Evolutionary conservation across 129 eudicot species (phyloP).

Genomic region (Kitagawia praeruptora): DNA sequence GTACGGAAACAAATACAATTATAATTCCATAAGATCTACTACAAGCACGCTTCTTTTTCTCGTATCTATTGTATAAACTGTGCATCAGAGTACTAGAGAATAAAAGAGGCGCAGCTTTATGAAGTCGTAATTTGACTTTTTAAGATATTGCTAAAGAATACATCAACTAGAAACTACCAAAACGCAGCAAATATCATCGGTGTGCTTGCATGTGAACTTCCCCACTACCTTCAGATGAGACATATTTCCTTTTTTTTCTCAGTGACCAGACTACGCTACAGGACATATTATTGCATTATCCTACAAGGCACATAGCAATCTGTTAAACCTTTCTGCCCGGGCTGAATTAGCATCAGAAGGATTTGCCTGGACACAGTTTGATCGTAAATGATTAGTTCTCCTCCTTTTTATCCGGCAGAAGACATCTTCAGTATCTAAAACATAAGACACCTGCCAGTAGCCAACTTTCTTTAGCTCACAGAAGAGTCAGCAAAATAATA

Average conservation of each 20-base stretch:
- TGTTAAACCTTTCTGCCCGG: constrained; percentile 33
- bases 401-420: constrained; percentile 42
- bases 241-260: background rate
- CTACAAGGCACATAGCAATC: constrained; percentile 35
- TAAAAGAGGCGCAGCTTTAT: background rate
- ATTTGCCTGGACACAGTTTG: constrained; percentile 21
- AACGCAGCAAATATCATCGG: background rate
- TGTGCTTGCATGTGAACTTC: background rate
- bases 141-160: background rate
- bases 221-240: constrained; percentile 1
- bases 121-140: background rate
- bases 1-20: background rate
- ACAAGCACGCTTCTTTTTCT: background rate
- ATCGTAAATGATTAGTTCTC: constrained; percentile 15
- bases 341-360: constrained; percentile 26
- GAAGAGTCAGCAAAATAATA: background rate
- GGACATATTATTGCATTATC: constrained; percentile 8
- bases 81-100: background rate
- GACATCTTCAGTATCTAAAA: constrained; percentile 77
- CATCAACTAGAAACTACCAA: constrained; percentile 3
- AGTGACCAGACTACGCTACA: constrained; percentile 1
- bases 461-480: constrained; percentile 8
- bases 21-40: background rate
- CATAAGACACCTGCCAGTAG: constrained; percentile 55
- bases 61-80: background rate